phyloP scores from a whole-genome alignment of 1,284 basidiomycete genomes.

The Tilletia walkeri region DNA sequence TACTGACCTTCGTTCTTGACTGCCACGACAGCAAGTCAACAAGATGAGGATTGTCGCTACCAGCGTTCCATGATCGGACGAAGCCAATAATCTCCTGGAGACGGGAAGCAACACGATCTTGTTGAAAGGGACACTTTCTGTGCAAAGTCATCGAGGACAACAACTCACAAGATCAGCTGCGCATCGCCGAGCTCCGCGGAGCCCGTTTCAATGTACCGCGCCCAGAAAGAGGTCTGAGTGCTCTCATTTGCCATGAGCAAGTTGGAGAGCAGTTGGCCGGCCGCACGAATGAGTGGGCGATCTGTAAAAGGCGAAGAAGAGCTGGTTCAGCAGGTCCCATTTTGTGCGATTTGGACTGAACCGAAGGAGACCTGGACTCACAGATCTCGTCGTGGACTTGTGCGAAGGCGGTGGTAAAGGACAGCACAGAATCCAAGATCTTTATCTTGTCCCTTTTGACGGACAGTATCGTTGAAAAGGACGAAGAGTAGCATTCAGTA shows the following conservation, averaged over 20 bases:
- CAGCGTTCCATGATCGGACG: slow-evolving; percentile 17
- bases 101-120: neutral
- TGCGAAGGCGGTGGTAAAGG: slow-evolving; percentile 13
- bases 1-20: slow-evolving; percentile 15
- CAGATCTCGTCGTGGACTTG: slow-evolving; percentile 15
- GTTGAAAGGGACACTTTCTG: neutral
- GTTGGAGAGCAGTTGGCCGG: slow-evolving; percentile 34
- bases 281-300: slow-evolving; percentile 24
- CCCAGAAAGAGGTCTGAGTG: slow-evolving; percentile 28
- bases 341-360: slow-evolving; percentile 5
- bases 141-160: neutral
- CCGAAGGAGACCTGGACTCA: slow-evolving; percentile 4
- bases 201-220: slow-evolving; percentile 18
- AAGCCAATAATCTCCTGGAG: slow-evolving; percentile 13
- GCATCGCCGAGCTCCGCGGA: neutral
- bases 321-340: too few relatives aligned
- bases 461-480: neutral
- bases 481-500: neutral
- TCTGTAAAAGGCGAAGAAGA: neutral
- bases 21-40: slow-evolving; percentile 11
- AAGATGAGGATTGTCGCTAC: slow-evolving; percentile 8
- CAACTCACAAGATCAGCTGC: slow-evolving; percentile 4
- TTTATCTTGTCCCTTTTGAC: neutral
- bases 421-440: neutral
- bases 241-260: slow-evolving; percentile 29